Percentiles rank a stretch among this genome's conserved stretches.
phyloP scores from a whole-genome alignment of 805 yeast species.

The Metschnikowia vanudenii region DNA sequence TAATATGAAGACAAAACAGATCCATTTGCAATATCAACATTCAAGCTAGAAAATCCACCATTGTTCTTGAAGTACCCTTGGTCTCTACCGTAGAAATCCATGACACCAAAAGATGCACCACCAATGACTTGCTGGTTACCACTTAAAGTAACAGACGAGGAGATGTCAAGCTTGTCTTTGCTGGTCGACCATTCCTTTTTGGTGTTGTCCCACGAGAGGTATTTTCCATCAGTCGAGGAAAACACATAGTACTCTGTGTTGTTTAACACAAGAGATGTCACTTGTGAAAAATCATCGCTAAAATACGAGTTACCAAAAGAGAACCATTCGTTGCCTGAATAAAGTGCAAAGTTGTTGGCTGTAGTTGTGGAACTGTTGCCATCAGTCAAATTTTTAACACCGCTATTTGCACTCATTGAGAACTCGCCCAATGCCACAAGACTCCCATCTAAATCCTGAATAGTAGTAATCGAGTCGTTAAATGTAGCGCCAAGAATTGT shows the following conservation, averaged over 20 bases:
- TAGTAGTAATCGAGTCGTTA: slow-evolving; percentile 28
- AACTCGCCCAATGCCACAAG: slow-evolving; percentile 34
- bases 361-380: slow-evolving; percentile 23
- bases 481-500: slow-evolving; percentile 31
- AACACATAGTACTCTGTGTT: slow-evolving; percentile 44
- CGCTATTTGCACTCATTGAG: slow-evolving; percentile 21
- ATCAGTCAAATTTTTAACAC: slow-evolving; percentile 29
- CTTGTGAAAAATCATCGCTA: slow-evolving; percentile 25
- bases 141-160: slow-evolving; percentile 25
- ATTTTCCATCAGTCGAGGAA: slow-evolving; percentile 22
- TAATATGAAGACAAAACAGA: slow-evolving; percentile 36
- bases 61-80: slow-evolving; percentile 28
- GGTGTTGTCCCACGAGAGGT: slow-evolving; percentile 43
- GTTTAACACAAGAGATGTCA: slow-evolving; percentile 37
- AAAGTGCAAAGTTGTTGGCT: slow-evolving; percentile 40
- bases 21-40: slow-evolving; percentile 24
- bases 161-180: slow-evolving; percentile 27
- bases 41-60: slow-evolving; percentile 23
- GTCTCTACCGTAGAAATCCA: slow-evolving; percentile 29
- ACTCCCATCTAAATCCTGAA: slow-evolving; percentile 23
- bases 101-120: slow-evolving; percentile 34
- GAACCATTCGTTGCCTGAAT: slow-evolving; percentile 39
- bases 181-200: slow-evolving; percentile 35
- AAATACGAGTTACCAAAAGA: slow-evolving; percentile 38
- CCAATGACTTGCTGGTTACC: slow-evolving; percentile 32